phyloP scores from a whole-genome alignment of 192 early-diverging fungal genomes.

The Gryganskiella cystojenkinii region DNA sequence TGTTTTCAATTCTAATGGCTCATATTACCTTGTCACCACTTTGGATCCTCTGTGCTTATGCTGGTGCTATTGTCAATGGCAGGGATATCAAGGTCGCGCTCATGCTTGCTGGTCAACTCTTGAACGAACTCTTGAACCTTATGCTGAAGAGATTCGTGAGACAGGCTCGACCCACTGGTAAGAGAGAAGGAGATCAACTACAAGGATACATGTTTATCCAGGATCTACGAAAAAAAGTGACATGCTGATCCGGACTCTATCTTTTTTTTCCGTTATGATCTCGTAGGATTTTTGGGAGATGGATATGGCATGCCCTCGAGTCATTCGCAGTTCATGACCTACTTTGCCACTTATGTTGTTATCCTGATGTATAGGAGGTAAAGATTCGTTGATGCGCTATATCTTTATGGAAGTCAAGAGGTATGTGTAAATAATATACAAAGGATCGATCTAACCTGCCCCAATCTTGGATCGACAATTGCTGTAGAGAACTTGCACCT shows the following conservation, averaged over 20 bases:
- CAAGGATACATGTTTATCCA: no score
- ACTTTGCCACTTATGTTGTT: conserved; percentile 69
- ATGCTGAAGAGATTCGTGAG: conserved; percentile 69
- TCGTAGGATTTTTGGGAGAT: conserved; percentile 69
- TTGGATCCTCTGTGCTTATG: conserved; percentile 75
- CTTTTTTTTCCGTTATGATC: neutral
- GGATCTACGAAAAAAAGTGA: no score
- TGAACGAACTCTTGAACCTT: conserved; percentile 73
- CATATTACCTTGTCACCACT: conserved; percentile 74
- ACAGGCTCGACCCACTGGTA: conserved; percentile 75
- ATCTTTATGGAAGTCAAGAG: no score
- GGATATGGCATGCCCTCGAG: conserved; percentile 90
- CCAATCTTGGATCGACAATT: no score
- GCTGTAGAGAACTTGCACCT: neutral
- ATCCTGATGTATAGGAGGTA: conserved; percentile 66
- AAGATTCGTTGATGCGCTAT: no score
- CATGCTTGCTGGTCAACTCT: conserved; percentile 78
- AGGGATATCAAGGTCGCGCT: conserved; percentile 66
- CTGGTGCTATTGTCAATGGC: conserved; percentile 66
- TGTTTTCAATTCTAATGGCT: conserved; percentile 69
- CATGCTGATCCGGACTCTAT: no score
- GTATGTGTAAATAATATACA: no score
- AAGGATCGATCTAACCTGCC: no score
- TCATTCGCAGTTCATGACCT: conserved; percentile 85
- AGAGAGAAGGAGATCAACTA: no score